Evolutionary conservation across 2,329 filamentous ascomycete species (phyloP).

Genomic region (Trichoderma guizhouense): DNA sequence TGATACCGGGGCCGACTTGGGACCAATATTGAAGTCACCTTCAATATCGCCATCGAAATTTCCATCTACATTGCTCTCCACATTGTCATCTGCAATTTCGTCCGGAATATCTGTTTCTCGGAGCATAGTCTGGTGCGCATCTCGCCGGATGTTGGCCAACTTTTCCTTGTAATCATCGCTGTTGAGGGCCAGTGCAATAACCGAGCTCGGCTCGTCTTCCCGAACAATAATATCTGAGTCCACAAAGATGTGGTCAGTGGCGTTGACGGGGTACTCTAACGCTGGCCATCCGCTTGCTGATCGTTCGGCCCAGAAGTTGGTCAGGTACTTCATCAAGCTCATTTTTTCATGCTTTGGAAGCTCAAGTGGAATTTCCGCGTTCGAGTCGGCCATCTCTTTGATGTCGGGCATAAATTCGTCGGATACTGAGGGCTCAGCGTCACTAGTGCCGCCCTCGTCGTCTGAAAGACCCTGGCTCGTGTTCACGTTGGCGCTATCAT

Average conservation of each 20-base stretch:
- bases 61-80: constrained; percentile 40
- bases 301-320: constrained; percentile 97
- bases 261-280: constrained; percentile 85
- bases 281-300: constrained; percentile 92
- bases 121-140: constrained; percentile 44
- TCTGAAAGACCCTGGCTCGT: constrained; percentile 60
- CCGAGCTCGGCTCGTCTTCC: constrained; percentile 93
- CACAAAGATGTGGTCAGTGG: constrained; percentile 91
- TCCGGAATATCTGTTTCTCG: constrained; percentile 33
- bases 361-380: constrained; percentile 64
- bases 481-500: constrained; percentile 29
- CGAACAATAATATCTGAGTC: constrained; percentile 96
- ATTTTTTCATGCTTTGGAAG: constrained; percentile 90
- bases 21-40: constrained; percentile 26
- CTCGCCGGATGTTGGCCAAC: constrained; percentile 61
- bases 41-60: constrained; percentile 38
- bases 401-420: constrained; percentile 66
- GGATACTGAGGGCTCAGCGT: constrained; percentile 65
- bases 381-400: constrained; percentile 59
- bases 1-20: constrained; percentile 31
- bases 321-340: constrained; percentile 90
- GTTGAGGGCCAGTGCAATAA: constrained; percentile 88
- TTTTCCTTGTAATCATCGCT: constrained; percentile 85
- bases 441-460: constrained; percentile 65
- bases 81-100: constrained; percentile 28